Evolutionary conservation across 2,329 filamentous ascomycete species (phyloP).

Genomic region (Ceratocystis harringtonii): DNA sequence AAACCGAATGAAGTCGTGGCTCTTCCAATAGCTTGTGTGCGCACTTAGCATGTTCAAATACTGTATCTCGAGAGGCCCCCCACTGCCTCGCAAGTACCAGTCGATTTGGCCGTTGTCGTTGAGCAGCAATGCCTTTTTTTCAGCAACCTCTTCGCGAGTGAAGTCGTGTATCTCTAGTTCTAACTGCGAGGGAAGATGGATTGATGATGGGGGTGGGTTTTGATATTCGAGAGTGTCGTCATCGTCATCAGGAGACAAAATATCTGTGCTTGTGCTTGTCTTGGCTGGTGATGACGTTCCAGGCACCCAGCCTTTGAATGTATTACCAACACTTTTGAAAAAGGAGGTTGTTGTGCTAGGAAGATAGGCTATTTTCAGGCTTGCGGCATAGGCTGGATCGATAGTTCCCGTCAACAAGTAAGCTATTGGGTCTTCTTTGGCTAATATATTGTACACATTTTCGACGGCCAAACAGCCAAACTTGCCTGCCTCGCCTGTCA

Average conservation of each 20-base stretch:
- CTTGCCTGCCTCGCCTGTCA: constrained; percentile 63
- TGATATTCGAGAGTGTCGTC: not conserved
- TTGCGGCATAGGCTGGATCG: constrained; percentile 62
- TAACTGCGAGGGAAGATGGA: constrained; percentile 48
- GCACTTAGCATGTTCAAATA: constrained; percentile 95
- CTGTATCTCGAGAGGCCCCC: constrained; percentile 81
- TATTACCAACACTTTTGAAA: constrained; percentile 47
- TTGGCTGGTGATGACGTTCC: constrained; percentile 22
- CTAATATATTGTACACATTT: constrained; percentile 89
- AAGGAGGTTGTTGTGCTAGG: constrained; percentile 56
- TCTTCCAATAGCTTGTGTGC: constrained; percentile 86
- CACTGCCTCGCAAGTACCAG: constrained; percentile 68
- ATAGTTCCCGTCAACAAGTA: constrained; percentile 86
- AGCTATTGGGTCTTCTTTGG: constrained; percentile 59
- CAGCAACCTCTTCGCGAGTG: constrained; percentile 76
- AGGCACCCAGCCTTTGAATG: constrained; percentile 47
- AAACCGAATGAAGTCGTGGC: constrained; percentile 76
- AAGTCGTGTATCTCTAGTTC: constrained; percentile 96
- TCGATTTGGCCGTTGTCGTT: constrained; percentile 97
- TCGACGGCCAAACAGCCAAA: constrained; percentile 90
- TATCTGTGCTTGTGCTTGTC: not conserved
- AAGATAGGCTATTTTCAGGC: constrained; percentile 62
- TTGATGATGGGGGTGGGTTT: constrained; percentile 20
- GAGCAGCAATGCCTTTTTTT: constrained; percentile 70
- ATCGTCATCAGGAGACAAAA: not conserved